Evolutionary conservation across 441 rosid species (phyloP), one percentile per base, ranked within the genome.

Genomic region (Omphalea diandra): DNA sequence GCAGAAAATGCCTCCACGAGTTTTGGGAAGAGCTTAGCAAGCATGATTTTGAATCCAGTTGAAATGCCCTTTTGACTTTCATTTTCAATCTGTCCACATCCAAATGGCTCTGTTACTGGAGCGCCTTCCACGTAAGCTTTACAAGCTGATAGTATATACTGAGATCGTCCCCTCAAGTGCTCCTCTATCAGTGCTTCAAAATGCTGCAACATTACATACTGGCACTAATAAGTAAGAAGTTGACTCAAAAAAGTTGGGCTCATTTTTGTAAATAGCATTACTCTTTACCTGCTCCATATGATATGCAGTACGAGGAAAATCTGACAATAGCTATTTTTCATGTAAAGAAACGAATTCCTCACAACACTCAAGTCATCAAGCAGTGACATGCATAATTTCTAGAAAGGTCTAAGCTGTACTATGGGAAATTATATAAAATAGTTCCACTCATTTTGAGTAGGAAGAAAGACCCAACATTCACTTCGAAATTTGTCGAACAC

Each of bases 1-100:
- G 77, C 83, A 3, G 87, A 80, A 85, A 94, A 89, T 44, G 96
- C 90, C 64, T 86, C 89, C 43, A 81, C 77, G 5, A 94, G 96
- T 79, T 86, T 92, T 38, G 93, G 89, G 59, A 74, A 87, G 71
- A 94, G 84, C 87, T 94, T 94, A 55, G 84, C 67, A 3, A 94
- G 94, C 96, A 91, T 94, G 79, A 94, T 87, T 83, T 89, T 90
- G 90, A 94, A 94, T 22, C 99, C 97, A 0, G 84, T 81, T n/a
- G 98, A 90, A 74, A 84, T 81, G 36, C 85, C 83, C 69, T 79
- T 77, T 35, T 80, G 77, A 56, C 67, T 75, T 78, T 72, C 91
- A 8, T 65, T 58, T 67, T 22, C 77, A 20, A 61, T 71, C 31
- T 70, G 78, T 22, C 46, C 78, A 32, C 60, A 6, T 22, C 60